phyloP scores from a whole-genome alignment of 1,284 basidiomycete genomes.

The Leccinum griseonigrum region DNA sequence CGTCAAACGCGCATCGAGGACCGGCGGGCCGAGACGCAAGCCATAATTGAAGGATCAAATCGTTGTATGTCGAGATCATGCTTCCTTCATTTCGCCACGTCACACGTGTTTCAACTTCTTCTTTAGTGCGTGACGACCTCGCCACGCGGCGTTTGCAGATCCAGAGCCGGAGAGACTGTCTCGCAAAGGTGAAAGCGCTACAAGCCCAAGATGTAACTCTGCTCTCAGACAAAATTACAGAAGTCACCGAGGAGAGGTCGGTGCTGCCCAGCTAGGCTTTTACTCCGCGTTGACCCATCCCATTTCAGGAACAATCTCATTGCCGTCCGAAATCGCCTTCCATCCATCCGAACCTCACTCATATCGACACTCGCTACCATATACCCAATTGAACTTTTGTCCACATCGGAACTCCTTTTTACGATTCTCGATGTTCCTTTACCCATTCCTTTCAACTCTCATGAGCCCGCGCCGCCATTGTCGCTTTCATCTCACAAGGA shows the following conservation, averaged over 20 bases:
- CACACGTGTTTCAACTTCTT: constrained; percentile 13
- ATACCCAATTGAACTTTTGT: constrained; percentile 86
- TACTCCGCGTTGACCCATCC: constrained; percentile 6
- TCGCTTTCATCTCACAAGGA: constrained; percentile 61
- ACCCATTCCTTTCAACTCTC: constrained; percentile 73
- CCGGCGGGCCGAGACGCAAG: constrained; percentile 39
- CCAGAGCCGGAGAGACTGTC: constrained; percentile 45
- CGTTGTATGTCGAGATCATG: constrained; percentile 41
- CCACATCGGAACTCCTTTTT: constrained; percentile 80
- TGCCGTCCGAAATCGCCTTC: constrained; percentile 47
- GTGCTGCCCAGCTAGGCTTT: constrained; percentile 4
- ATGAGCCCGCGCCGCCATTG: constrained; percentile 85
- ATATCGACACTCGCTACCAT: constrained; percentile 76
- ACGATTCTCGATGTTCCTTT: constrained; percentile 81
- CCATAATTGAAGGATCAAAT: constrained; percentile 42
- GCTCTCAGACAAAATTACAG: constrained; percentile 35
- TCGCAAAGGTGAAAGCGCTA: constrained; percentile 45
- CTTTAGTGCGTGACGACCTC: constrained; percentile 44
- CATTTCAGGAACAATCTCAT: constrained; percentile 43
- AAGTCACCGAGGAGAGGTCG: constrained; percentile 27
- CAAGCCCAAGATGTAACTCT: constrained; percentile 38
- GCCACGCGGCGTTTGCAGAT: constrained; percentile 41
- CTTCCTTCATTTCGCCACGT: constrained; percentile 16
- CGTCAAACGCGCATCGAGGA: constrained; percentile 52
- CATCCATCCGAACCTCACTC: constrained; percentile 62